These are phyloP conservation scores for Epichloe elymi DNA, from an alignment of 2,329 filamentous ascomycete genomes.

Conservation along the genomic window DNA sequence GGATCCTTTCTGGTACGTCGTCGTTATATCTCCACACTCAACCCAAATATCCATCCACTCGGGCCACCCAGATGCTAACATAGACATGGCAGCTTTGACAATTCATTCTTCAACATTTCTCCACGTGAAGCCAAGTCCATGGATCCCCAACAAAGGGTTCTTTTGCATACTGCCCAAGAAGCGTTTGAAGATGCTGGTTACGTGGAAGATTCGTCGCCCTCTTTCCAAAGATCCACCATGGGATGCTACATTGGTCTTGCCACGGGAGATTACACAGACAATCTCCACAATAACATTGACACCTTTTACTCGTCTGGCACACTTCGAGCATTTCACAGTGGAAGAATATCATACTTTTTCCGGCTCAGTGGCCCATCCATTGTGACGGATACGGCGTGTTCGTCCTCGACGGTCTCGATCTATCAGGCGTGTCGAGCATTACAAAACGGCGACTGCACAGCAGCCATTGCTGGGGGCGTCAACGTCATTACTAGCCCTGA, in stretches of 20 bases:
- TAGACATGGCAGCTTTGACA: conserved; percentile 29
- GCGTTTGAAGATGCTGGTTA: not conserved
- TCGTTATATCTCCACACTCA: no score
- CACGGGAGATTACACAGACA: not conserved
- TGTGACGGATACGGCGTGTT: not conserved
- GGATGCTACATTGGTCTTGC: not conserved
- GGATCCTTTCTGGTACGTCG: conserved; percentile 40
- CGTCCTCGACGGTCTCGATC: not conserved
- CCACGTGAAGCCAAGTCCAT: conserved; percentile 48
- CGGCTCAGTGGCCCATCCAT: not conserved
- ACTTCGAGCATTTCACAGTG: not conserved
- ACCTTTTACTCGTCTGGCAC: not conserved
- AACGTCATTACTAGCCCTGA: conserved; percentile 56
- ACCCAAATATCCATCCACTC: no score
- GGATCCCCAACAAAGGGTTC: conserved; percentile 31
- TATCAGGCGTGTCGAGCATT: not conserved
- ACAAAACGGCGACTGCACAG: conserved; percentile 41
- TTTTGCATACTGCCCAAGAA: not conserved
- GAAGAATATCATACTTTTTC: not conserved
- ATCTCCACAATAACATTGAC: not conserved
- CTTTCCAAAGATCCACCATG: not conserved
- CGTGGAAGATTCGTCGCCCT: not conserved
- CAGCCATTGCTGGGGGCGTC: conserved; percentile 48
- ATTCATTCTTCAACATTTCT: conserved; percentile 59
- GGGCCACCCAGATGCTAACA: no score